Base-by-base conservation (phyloP, 176 grass and related monocot species). In the Avena atlantica region DNA sequence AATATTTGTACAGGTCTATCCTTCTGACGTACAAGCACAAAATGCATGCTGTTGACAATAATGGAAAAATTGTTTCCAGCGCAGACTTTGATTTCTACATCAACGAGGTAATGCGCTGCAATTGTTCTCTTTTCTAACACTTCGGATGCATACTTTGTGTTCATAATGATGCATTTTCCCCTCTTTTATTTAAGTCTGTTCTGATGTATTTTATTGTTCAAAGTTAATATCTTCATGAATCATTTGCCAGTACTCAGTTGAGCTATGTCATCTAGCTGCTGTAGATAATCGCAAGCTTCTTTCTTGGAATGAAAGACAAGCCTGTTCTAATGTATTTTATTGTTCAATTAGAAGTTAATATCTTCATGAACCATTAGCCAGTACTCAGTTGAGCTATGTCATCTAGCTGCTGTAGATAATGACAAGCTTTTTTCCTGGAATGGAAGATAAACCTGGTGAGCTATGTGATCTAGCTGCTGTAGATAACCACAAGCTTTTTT, bases 11-110 rank as follows among this genome's bases (percentile, higher is more conserved):
- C 85, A 99, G 97, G 91, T 91, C 94, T 73, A 99, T 99, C 55
- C 88, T 99, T 85, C 84, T 99, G 92, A 94, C 94, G 78, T 99
- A 94, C 92, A 99, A 99, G 69, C 97, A 96, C 68, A 99, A 99
- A 87, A 96, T 99, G 97, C 94, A 99, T 86, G 88, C 94, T 62
- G 89, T 95, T 79, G 90, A 94, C 87, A 91, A 78, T 86, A 89
- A 96, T 70, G 97, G 94, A 61, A 99, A 96, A 78, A 91, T 94
- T 31, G 83, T 95, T 70, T 92, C 97, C 19, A 99, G 92, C 87
- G 87, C 94, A 65, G 97, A 99, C 84, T 85, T 96, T 31, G 94
- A 99, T 85, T 96, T 96, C 83, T 99, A 96, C 62, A 93, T 96
- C 61, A 79, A 83, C 72, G 94, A 96, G 92, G 97, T 96, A 90